Base-by-base conservation (phyloP, 768 basidiomycete species). In the Paxillus rubicundulus region DNA sequence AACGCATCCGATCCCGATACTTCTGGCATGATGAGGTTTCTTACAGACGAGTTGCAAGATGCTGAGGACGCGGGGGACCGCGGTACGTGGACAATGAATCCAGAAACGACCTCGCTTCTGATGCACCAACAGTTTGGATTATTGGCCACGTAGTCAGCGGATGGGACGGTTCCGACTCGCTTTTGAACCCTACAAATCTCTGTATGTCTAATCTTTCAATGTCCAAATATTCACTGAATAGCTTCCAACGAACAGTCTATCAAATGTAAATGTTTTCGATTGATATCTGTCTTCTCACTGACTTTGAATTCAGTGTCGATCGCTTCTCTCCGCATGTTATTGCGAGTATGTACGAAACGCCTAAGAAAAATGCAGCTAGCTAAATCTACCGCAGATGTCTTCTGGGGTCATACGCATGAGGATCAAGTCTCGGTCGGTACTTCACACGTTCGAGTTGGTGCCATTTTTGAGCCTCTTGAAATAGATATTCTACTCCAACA, bases 311-410 rank as follows among this genome's bases (percentile, higher is more conserved):
- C 32, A 87, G 86, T 49, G 82, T 89, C 50, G 86, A 89, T 59
- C 84, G 86, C n/a, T 89, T 77, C 67, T 84, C 86, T 8, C 86
- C 86, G 28, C 87, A 89, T 59, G 86, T 88, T 49, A 85, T 89
- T 55, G 84, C 86, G 40, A 85, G 84, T 86, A 48, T 39, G 84
- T 75, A 39, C 10, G n/a, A 13, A 27, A 20, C 17, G 34, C 24
- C 2, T 45, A 16, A 16, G 9, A n/a, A 24, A 2, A 30, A 20
- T 38, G 38, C 8, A 45, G 17, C 16, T 56, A 38, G 52, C 53
- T 56, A 60, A 57, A 51, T 46, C 47, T 45, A 24, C 37, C 46
- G 36, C 49, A 84, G 86, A 80, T 57, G 81, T 89, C n/a, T 88
- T 89, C 73, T 90, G 76, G 62, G 88, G 88, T 6, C 89, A 90